Evolutionary conservation across 2,329 filamentous ascomycete species (phyloP).

Genomic region (Coniochaeta ligniaria): DNA sequence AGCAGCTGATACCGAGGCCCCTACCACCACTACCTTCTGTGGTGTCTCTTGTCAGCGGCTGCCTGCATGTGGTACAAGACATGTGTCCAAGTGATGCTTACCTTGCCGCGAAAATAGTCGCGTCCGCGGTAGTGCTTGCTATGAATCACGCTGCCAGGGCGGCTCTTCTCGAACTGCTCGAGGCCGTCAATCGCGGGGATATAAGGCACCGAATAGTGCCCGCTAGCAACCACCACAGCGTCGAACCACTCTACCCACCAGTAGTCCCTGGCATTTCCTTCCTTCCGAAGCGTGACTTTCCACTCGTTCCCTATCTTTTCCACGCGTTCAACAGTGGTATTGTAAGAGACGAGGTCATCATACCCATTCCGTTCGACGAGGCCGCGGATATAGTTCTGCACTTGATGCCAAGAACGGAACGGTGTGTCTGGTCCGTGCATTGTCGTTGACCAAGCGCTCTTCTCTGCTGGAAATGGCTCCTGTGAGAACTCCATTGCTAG

Average conservation of each 20-base stretch:
- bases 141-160: slow-evolving; percentile 44
- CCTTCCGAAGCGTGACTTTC: slow-evolving; percentile 40
- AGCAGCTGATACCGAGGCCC: slow-evolving; percentile 53
- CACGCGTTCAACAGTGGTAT: slow-evolving; percentile 54
- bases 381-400: slow-evolving; percentile 45
- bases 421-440: slow-evolving; percentile 49
- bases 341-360: slow-evolving; percentile 42
- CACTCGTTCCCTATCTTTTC: slow-evolving; percentile 43
- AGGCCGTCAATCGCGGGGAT: slow-evolving; percentile 42
- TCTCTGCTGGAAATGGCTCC: slow-evolving; percentile 41
- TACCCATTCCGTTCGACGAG: slow-evolving; percentile 47
- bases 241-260: slow-evolving; percentile 61
- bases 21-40: slow-evolving; percentile 53
- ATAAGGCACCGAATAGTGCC: slow-evolving; percentile 54
- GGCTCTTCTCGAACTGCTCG: slow-evolving; percentile 33
- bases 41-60: background rate
- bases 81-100: no score
- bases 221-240: slow-evolving; percentile 52
- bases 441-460: slow-evolving; percentile 20
- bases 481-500: slow-evolving; percentile 53
- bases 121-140: slow-evolving; percentile 45
- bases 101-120: slow-evolving; percentile 37
- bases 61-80: no score
- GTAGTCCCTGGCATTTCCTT: slow-evolving; percentile 32
- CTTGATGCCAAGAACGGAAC: slow-evolving; percentile 53